phyloP scores from a whole-genome alignment of 306 rosid species.

The Cucurbita ficifolia region DNA sequence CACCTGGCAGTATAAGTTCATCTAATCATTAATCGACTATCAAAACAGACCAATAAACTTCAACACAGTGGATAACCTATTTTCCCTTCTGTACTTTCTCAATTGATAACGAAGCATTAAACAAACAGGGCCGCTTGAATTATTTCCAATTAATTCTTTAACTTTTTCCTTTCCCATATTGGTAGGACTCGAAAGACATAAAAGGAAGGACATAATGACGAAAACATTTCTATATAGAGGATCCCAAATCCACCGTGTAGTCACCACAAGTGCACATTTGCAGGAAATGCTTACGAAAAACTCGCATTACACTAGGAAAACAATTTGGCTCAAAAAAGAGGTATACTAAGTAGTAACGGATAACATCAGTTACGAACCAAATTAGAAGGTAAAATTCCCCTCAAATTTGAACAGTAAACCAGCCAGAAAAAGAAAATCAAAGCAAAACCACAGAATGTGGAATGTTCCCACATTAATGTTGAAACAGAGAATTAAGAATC shows the following conservation, averaged over 20 bases:
- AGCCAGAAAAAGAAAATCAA: neutral
- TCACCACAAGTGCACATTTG: neutral
- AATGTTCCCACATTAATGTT: neutral
- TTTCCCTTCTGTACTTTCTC: neutral
- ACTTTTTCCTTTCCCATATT: neutral
- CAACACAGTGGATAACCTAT: neutral
- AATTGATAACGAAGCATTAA: neutral
- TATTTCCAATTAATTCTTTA: neutral
- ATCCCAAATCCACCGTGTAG: neutral
- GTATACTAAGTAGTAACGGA: neutral
- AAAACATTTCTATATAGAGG: neutral
- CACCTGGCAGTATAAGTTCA: neutral
- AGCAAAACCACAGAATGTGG: neutral
- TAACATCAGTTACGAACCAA: neutral
- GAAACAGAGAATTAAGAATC: slow-evolving; percentile 3
- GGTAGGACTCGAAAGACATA: neutral
- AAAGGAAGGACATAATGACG: neutral
- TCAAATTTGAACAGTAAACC: neutral
- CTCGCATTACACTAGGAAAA: neutral
- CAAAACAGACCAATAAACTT: neutral
- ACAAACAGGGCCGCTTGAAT: neutral
- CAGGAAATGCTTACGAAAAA: neutral
- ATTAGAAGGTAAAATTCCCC: neutral
- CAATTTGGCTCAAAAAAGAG: neutral
- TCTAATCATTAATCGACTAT: neutral